Evolutionary conservation across 1,284 basidiomycete species (phyloP), one percentile per base, ranked within the genome.

Genomic region (Trichosporon ovoides): DNA sequence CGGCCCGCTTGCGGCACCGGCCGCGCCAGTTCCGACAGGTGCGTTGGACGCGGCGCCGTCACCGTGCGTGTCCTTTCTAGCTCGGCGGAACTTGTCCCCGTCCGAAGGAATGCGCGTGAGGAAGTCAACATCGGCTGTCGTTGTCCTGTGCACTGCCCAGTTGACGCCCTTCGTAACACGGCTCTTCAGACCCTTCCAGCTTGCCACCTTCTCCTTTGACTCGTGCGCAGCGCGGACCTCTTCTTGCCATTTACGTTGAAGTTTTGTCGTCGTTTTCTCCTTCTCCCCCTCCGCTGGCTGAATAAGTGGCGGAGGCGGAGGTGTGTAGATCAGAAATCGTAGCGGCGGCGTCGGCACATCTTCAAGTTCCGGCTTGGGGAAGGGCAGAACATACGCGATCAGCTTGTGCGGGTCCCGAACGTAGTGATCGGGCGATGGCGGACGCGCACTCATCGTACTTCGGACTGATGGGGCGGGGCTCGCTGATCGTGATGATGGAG

Each of bases 321-420:
- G 63, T 0, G 63, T 65, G 56, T 65, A 65, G 13, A 62, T 43
- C 13, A 65, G 38, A 22, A 65, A 65, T 3, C 63, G 63, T 31
- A 60, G 54, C 2, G 63, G 63, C 6, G 63, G 58, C 4, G 52
- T 19, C 2, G 52, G 33, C 24, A 48, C 54, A 19, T 35, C 38
- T 3, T 20, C 13, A 6, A 56, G 46, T 4, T 20, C 13, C 1
- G 63, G 63, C 1, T 58, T 14, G 7, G 63, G 63, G 43, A 65
- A 62, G 28, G 63, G 63, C 14, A 65, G 54, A 33, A 65, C 38
- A 55, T 65, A 65, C 11, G 56, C 63, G 46, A 65, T 38, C 14
- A 65, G 54, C 40, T 57, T 56, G 58, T 65, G 63, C 10, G 63
- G 63, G 56, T 65, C 63, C 36, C 63, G 63, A 18, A 65, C 49